phyloP scores from a whole-genome alignment of 2,329 filamentous ascomycete genomes.

The Hymenoscyphus fructigenus region DNA sequence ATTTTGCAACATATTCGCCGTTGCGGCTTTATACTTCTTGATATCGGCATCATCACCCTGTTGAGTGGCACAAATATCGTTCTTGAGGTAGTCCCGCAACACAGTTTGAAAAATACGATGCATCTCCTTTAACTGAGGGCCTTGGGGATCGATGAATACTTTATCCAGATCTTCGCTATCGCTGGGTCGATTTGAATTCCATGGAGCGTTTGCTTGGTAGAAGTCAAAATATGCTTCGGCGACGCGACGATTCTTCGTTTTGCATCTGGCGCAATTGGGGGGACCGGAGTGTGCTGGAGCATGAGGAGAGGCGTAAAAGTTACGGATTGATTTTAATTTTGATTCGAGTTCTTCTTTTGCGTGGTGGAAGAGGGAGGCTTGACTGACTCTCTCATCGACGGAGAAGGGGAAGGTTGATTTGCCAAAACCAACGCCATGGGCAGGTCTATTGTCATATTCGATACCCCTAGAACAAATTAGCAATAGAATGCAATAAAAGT shows the following conservation, averaged over 20 bases:
- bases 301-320: constrained; percentile 19
- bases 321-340: constrained; percentile 24
- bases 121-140: constrained; percentile 25
- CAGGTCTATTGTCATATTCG: background rate
- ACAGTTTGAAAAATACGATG: constrained; percentile 25
- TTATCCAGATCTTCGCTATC: constrained; percentile 25
- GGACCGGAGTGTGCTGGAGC: constrained; percentile 25
- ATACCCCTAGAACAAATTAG: background rate
- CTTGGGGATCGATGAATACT: constrained; percentile 26
- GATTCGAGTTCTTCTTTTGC: constrained; percentile 26
- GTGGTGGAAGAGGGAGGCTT: constrained; percentile 27
- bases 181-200: constrained; percentile 22
- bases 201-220: constrained; percentile 30
- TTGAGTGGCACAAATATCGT: constrained; percentile 24
- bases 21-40: constrained; percentile 12
- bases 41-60: constrained; percentile 16
- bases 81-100: constrained; percentile 28
- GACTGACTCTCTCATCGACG: constrained; percentile 26
- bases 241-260: constrained; percentile 26
- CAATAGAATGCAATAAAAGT: background rate
- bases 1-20: constrained; percentile 19
- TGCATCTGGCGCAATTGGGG: constrained; percentile 29
- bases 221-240: constrained; percentile 31
- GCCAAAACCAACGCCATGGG: background rate
- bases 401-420: constrained; percentile 25